Base-by-base conservation (phyloP, 2,329 filamentous ascomycete species). In the Fusarium pininemorale region DNA sequence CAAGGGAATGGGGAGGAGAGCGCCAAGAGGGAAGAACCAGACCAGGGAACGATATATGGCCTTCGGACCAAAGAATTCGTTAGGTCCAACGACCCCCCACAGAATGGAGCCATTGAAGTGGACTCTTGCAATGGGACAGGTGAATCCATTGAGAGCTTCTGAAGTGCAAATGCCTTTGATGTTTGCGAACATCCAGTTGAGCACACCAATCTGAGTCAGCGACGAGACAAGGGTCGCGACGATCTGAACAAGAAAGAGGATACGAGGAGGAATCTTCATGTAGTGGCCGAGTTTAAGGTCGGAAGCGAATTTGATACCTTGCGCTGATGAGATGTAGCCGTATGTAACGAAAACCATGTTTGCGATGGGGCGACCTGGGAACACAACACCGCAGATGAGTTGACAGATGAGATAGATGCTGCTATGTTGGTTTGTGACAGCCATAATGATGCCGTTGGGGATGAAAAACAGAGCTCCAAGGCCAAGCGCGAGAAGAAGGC, bases 281-380 rank as follows among this genome's bases (percentile, higher is more conserved):
- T 96, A 95, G 79, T 95, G 93, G 18, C 93, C 94, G 1, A 97
- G 88, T 82, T 97, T 97, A 57, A 97, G 87, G 80, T 97, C 94
- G 5, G 93, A 92, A 3, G 93, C 92, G 80, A 97, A 97, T 80
- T 97, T 96, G 81, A 97, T 92, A 35, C 94, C 94, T 83, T 97
- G 94, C 0, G 94, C 93, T 0, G 93, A 95, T 9, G 93, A 95
- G 79, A 96, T 96, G 82, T 96, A 97, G 70, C 94, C 94, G 80
- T 96, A 97, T 0, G 94, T 96, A 54, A 96, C 94, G 78, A 97
- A 97, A 41, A 97, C 93, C 94, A 97, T 97, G 82, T 97, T 96
- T 57, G 94, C 94, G 16, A 97, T 93, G 3, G 94, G 94, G 3
- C 93, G 91, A 35, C 94, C 94, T 2, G 94, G 94, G 80, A 97